A percentile compares a stretch with the other conserved stretches of the same genome.
phyloP scores from a whole-genome alignment of 768 basidiomycete species.

The Mrakia gelida region DNA sequence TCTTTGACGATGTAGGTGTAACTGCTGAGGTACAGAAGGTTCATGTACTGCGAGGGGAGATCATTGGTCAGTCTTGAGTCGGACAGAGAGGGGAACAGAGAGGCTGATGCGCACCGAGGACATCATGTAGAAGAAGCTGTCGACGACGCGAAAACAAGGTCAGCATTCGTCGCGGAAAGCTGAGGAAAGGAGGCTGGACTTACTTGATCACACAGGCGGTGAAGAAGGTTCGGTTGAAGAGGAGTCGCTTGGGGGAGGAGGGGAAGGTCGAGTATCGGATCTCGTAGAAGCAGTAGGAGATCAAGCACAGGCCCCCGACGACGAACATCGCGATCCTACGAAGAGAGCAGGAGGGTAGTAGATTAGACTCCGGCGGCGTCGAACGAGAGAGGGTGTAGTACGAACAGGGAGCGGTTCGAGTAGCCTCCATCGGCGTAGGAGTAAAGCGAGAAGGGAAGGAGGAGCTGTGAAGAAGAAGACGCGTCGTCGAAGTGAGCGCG shows the following conservation, averaged over 20 bases:
- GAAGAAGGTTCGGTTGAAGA: constrained; percentile 23
- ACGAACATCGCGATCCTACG: constrained; percentile 25
- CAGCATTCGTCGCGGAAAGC: neutral
- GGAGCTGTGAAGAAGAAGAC: constrained; percentile 35
- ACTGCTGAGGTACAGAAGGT: neutral
- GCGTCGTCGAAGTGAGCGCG: neutral
- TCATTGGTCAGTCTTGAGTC: neutral
- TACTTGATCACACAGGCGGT: constrained; percentile 16
- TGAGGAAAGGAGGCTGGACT: neutral
- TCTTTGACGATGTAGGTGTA: constrained; percentile 24
- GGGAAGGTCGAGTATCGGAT: constrained; percentile 4
- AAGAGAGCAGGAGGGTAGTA: neutral
- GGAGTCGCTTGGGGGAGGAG: constrained; percentile 19
- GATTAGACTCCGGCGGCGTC: neutral
- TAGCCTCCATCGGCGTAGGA: constrained; percentile 37
- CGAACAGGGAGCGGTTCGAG: constrained; percentile 34
- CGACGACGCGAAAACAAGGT: neutral
- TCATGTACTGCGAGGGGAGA: neutral
- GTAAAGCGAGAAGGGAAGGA: constrained; percentile 40
- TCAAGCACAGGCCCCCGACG: constrained; percentile 18
- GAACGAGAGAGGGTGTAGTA: neutral
- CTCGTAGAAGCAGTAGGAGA: constrained; percentile 17
- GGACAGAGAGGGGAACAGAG: neutral
- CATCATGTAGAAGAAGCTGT: constrained; percentile 8
- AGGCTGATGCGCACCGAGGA: neutral